Base-by-base conservation (phyloP, 306 rosid species). In the Vigna nakashimae region DNA sequence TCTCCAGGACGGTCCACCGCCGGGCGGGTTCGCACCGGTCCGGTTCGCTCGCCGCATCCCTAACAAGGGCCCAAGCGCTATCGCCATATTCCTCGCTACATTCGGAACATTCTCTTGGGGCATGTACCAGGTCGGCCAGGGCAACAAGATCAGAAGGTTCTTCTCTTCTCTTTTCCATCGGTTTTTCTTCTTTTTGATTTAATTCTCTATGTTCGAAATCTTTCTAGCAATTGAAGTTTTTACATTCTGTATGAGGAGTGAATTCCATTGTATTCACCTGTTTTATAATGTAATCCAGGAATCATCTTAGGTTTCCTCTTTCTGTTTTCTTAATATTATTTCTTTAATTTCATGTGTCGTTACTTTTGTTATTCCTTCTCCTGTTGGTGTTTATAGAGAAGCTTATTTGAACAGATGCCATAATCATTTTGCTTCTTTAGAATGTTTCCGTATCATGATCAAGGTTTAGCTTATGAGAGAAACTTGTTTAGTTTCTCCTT, bases 21-120 rank as follows among this genome's bases (percentile, higher is more conserved):
- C 98, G 15, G 99, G 99, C 0, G 98, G 99, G n/a, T 96, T 96
- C 53, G 88, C 98, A 26, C 99, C 99, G 28, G 94, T 88, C 38
- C 92, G 99, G 49, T 96, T 85, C 86, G 97, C 99, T 62, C 98
- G 99, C n/a, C 94, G 99, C 80, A 96, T 96, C 82, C 98, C 99
- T 6, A 92, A 78, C 72, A 92, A 81, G 13, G 99, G 99, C 6
- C 99, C 99, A 34, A 86, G 98, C 73, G 96, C 98, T 75, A 17
- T 92, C 16, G 98, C 97, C 20, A 88, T 96, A 0, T 91, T 96
- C 82, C 91, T 92, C 79, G 67, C 94, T 2, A 46, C 97, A 4
- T 89, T 96, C 59, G 97, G 97, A 36, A 83, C 86, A 49, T 96
- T 93, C 88, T 92, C 99, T 7, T 96, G 94, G 93, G 99, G 99